A percentile compares a stretch with the other conserved stretches of the same genome.
Evolutionary conservation across 1,284 basidiomycete genomes (phyloP).

Genomic region (Acaromyces ingoldii): DNA sequence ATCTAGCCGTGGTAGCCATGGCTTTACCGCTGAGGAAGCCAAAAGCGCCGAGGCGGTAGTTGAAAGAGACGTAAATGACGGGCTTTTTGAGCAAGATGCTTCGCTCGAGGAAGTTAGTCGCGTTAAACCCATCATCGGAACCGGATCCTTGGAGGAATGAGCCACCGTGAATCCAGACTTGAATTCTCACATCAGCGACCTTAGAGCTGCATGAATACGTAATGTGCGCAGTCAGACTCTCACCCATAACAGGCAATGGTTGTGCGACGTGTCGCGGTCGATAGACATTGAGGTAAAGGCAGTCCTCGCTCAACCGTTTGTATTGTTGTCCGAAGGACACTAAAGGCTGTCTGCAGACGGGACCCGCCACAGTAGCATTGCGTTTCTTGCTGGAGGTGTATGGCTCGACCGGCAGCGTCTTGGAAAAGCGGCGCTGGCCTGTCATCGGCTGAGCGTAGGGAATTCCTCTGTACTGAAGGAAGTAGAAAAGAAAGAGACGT

Average conservation of each 20-base stretch:
- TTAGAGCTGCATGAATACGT: not conserved
- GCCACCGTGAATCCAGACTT: too few species aligned
- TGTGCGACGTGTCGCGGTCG: not conserved
- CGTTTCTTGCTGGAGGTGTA: slow-evolving; percentile 10
- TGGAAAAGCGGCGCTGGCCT: slow-evolving; percentile 22
- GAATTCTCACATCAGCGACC: too few species aligned
- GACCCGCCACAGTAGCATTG: slow-evolving; percentile 12
- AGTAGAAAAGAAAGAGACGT: too few species aligned
- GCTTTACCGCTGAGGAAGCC: slow-evolving; percentile 23
- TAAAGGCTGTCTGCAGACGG: slow-evolving; percentile 21
- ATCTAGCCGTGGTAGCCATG: slow-evolving; percentile 6
- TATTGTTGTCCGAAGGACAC: slow-evolving; percentile 9
- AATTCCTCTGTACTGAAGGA: too few species aligned
- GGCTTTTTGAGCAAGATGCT: slow-evolving; percentile 22
- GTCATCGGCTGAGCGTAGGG: slow-evolving; percentile 25
- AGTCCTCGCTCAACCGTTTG: slow-evolving; percentile 8
- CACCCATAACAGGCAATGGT: slow-evolving; percentile 21
- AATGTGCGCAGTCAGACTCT: not conserved
- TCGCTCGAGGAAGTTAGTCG: slow-evolving; percentile 22
- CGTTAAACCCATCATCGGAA: slow-evolving; percentile 16
- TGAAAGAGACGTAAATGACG: slow-evolving; percentile 27
- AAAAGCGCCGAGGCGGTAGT: slow-evolving; percentile 24
- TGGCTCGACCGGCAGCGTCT: slow-evolving; percentile 12
- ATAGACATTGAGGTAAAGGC: slow-evolving; percentile 7
- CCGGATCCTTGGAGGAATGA: too few species aligned